These are phyloP conservation scores for Chlorociboria aeruginascens DNA, from an alignment of 495 filamentous ascomycete genomes.

Conservation along the genomic window DNA sequence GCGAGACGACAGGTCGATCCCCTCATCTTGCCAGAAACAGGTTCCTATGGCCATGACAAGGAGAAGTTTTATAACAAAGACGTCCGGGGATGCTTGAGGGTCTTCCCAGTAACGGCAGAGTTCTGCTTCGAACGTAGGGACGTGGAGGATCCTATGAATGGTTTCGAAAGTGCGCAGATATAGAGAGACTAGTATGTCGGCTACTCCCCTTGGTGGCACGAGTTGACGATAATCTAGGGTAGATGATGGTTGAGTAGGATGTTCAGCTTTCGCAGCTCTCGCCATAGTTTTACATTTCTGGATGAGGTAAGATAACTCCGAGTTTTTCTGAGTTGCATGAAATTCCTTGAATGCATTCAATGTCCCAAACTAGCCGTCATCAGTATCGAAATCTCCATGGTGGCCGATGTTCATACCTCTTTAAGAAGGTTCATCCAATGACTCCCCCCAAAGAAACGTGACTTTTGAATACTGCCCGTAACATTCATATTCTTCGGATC, in stretches of 20 bases:
- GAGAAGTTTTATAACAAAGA: constrained; percentile 48
- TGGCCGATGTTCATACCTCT: constrained; percentile 26
- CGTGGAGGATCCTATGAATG: constrained; percentile 41
- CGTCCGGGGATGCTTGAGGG: constrained; percentile 12
- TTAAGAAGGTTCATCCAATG: constrained; percentile 40
- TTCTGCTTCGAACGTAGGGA: constrained; percentile 37
- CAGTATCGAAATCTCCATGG: too few species aligned
- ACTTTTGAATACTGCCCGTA: constrained; percentile 25
- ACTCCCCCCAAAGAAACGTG: constrained; percentile 38
- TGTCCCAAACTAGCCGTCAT: too few species aligned
- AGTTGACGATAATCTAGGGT: constrained; percentile 4
- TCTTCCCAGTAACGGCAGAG: constrained; percentile 29
- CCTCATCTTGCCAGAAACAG: constrained; percentile 35
- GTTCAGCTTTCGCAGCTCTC: constrained; percentile 15
- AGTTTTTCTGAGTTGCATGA: constrained; percentile 1
- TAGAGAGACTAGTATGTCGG: constrained; percentile 32
- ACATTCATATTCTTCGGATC: neutral
- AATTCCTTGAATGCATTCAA: neutral
- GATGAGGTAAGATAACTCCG: constrained; percentile 8
- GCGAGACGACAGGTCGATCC: constrained; percentile 30
- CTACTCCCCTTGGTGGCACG: constrained; percentile 34
- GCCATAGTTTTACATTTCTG: constrained; percentile 16
- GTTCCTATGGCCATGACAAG: constrained; percentile 52
- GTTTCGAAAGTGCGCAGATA: constrained; percentile 36
- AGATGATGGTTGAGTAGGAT: constrained; percentile 9